A percentile compares a stretch with the other conserved stretches of the same genome.
Evolutionary conservation across 306 rosid species (phyloP).

Genomic region (Castanospermum australe): DNA sequence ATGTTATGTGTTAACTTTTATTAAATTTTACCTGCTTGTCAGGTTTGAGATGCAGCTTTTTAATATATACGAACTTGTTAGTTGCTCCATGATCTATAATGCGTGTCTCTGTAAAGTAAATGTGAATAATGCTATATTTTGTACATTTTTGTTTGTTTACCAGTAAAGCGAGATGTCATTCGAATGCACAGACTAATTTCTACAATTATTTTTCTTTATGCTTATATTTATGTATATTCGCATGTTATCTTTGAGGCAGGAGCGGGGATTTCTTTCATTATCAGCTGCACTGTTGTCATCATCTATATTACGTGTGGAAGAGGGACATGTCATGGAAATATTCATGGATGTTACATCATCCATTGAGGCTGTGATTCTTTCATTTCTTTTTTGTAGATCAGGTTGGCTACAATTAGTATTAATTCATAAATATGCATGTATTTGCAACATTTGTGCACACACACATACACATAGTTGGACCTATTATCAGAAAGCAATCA

Average conservation of each 20-base stretch:
- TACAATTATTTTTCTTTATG: not conserved
- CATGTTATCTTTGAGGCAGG: slow-evolving; percentile 54
- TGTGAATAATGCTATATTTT: too few relatives aligned
- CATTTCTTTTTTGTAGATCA: slow-evolving; percentile 87
- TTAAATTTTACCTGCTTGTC: not conserved
- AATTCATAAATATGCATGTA: not conserved
- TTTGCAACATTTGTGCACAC: too few relatives aligned
- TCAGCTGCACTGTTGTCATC: slow-evolving; percentile 91
- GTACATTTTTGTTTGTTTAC: not conserved
- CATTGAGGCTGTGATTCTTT: slow-evolving; percentile 79
- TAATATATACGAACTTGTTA: not conserved
- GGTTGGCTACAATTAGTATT: slow-evolving; percentile 46
- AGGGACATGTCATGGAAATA: slow-evolving; percentile 59
- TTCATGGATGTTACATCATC: slow-evolving; percentile 81
- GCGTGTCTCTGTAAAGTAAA: slow-evolving; percentile 2
- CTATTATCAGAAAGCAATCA: slow-evolving; percentile 19
- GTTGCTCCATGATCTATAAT: not conserved
- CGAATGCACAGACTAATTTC: slow-evolving; percentile 20
- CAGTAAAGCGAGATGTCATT: slow-evolving; percentile 9
- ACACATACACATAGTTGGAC: slow-evolving; percentile 15
- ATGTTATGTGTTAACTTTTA: not conserved
- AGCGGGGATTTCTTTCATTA: slow-evolving; percentile 91
- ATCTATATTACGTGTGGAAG: slow-evolving; percentile 59
- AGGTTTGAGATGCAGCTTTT: slow-evolving; percentile 16
- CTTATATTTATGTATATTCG: not conserved